Conservation (phyloP, 139 green algal species). For the Chlorella ohadii region DNA sequence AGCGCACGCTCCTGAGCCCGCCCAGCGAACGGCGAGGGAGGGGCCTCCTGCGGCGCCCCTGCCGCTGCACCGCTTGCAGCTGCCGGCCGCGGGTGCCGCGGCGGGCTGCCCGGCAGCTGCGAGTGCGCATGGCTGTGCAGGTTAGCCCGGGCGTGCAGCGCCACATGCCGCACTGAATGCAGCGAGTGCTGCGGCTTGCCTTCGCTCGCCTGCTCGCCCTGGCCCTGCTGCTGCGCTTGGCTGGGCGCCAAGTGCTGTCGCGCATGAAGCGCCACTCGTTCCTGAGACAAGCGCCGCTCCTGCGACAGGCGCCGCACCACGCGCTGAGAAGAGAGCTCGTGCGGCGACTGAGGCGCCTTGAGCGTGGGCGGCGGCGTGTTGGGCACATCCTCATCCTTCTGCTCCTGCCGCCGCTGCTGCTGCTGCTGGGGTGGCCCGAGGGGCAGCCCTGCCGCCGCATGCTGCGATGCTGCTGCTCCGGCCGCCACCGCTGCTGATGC, state of each 20-base stretch:
- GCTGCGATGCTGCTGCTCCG: not conserved
- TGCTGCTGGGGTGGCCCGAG: not conserved
- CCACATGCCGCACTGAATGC: not conserved
- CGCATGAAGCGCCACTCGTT: not conserved
- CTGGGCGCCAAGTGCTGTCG: not conserved
- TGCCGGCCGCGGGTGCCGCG: not conserved
- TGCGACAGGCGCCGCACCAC: not conserved
- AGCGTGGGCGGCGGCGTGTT: constrained; percentile 17
- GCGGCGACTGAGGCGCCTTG: constrained; percentile 25
- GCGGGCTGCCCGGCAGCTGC: not conserved
- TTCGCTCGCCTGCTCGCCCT: not conserved
- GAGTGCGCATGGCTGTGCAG: not conserved
- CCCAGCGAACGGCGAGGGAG: not conserved
- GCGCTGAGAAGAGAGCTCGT: not conserved
- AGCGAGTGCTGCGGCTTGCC: not conserved
- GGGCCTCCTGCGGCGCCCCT: not conserved
- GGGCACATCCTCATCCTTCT: constrained; percentile 4
- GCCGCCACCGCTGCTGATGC: not conserved
- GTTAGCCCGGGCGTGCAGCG: not conserved
- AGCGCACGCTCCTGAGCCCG: no score
- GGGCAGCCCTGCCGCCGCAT: not conserved
- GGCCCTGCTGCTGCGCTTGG: not conserved
- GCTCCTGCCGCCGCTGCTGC: not conserved
- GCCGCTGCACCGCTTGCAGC: not conserved
- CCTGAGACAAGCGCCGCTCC: not conserved